A percentile compares a stretch with the other conserved stretches of the same genome.
Evolutionary conservation across 495 filamentous ascomycete species (phyloP).

Genomic region (Penicillium bovifimosum): DNA sequence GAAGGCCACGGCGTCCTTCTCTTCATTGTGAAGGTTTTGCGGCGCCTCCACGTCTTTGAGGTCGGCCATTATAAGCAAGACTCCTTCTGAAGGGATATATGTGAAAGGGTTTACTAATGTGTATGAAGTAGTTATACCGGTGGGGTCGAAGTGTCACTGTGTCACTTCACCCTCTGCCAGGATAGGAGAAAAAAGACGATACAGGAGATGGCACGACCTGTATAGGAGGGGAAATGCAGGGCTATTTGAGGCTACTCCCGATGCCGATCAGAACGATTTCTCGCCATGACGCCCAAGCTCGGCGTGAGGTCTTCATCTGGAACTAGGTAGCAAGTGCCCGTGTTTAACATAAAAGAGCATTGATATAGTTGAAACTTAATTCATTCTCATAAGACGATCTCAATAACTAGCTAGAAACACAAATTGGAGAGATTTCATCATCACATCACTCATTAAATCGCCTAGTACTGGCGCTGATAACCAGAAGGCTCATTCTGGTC

Average conservation of each 20-base stretch:
- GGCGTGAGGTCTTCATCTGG: background rate
- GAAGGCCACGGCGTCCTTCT: slow-evolving; percentile 21
- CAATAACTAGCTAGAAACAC: background rate
- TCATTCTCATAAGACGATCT: background rate
- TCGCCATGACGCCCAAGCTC: background rate
- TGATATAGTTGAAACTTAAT: background rate
- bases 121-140: background rate
- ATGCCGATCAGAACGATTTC: background rate
- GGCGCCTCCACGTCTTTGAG: slow-evolving; percentile 30
- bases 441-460: background rate
- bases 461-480: slow-evolving; percentile 3
- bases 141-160: background rate
- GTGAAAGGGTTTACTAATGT: background rate
- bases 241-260: background rate
- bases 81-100: background rate
- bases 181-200: background rate
- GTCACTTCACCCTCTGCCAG: background rate
- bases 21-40: slow-evolving; percentile 25
- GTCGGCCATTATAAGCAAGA: slow-evolving; percentile 23
- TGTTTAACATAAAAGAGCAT: background rate
- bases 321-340: no score
- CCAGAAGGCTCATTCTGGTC: slow-evolving; percentile 11
- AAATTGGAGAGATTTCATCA: background rate
- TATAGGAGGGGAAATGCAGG: background rate
- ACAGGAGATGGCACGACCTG: background rate